Evolutionary conservation across 495 filamentous ascomycete species (phyloP), one percentile per base, ranked within the genome.

Genomic region (Neurospora africana): DNA sequence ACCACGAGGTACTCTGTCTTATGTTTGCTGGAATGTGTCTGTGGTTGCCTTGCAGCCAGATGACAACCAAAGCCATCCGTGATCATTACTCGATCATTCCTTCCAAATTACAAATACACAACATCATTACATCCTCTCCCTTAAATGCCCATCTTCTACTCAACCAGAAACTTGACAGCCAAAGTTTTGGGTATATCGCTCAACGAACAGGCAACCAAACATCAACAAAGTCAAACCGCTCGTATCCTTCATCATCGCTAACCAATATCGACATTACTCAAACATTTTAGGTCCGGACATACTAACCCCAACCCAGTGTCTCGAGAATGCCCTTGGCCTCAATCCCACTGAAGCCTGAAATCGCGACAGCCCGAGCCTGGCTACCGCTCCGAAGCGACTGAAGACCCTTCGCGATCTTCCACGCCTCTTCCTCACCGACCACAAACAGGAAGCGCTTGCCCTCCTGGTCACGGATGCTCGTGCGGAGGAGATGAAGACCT

Each of bases 381-480:
- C 87, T 87, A 8, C 95, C 93, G 61, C 87, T 84, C 53, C 91
- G 83, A 69, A 99, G 83, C 30, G 88, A 85, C 79, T 93, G 89
- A 72, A 99, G 80, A 11, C 93, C 93, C 30, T 92, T 86, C 1
- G 91, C 90, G 39, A 99, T 89, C 83, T 99, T 99, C 95, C 95
- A 98, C 19, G 89, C 92, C 79, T 99, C 94, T 40, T 90, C 88
- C 77, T 95, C 91, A 36, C 87, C 84, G 21, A 97, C 77, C 3
- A 98, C 84, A 77, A 97, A 98, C 68, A 97, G 85, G 76, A 91
- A 97, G 58, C 89, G 85, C 78, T 91, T 92, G 36, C 90, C 91
- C 70, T 97, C 93, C 69, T 92, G 89, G 79, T 98, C 95, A 36
- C 93, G 86, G 43, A 97, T 85, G 23, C 85, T 92, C 11, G 93